Conservation (phyloP, 257 asterid species). For the Datura wrightii region DNA sequence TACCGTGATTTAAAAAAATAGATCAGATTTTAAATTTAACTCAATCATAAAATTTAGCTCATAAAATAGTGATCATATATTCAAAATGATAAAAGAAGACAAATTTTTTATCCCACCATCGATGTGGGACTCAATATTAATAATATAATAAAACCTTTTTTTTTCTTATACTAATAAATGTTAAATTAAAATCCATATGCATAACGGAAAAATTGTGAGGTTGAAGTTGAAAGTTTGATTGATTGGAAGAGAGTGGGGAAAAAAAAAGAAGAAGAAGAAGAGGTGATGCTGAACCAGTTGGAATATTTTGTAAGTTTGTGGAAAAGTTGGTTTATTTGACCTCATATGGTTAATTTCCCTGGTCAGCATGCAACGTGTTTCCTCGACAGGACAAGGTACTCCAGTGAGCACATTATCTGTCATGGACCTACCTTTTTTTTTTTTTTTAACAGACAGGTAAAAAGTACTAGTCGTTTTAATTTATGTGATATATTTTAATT, state of each 20-base stretch:
- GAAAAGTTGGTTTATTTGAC: conserved; percentile 10
- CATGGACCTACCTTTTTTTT: conserved; percentile 12
- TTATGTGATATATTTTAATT: no score
- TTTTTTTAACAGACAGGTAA: neutral
- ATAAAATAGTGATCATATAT: neutral
- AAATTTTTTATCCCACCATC: neutral
- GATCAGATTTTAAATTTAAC: neutral
- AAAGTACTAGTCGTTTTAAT: no score
- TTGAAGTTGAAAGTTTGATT: conserved; percentile 43
- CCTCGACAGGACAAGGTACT: neutral
- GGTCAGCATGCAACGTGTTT: conserved; percentile 1
- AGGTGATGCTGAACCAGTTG: conserved; percentile 32
- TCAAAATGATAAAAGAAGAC: neutral
- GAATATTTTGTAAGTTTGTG: conserved; percentile 44
- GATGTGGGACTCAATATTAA: neutral
- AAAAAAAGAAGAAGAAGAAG: neutral
- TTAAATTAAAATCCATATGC: neutral
- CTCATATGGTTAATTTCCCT: conserved; percentile 12
- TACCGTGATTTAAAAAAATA: neutral
- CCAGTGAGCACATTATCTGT: conserved; percentile 17
- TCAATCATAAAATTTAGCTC: neutral
- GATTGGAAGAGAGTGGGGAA: conserved; percentile 45
- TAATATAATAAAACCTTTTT: neutral
- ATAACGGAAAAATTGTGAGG: conserved; percentile 56
- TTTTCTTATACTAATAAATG: neutral